Percentiles rank a stretch among this genome's conserved stretches.
Evolutionary conservation across 176 grass and related monocot genomes (phyloP).

Genomic region (Oryza nivara): DNA sequence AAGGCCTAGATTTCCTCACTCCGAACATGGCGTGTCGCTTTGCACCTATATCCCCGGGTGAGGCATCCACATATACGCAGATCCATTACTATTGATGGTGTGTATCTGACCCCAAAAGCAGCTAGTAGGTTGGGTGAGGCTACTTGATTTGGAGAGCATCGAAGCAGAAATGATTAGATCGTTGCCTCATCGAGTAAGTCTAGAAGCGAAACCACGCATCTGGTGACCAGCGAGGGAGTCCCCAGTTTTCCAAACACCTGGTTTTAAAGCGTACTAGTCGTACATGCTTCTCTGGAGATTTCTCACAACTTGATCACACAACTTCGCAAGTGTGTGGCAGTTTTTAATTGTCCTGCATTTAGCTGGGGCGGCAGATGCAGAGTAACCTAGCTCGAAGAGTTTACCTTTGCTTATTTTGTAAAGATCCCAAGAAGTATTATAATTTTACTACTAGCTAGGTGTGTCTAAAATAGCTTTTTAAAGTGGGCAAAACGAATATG

Average conservation of each 20-base stretch:
- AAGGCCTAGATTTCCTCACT: conserved; percentile 44
- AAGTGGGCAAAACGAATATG: conserved; percentile 27
- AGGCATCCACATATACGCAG: conserved; percentile 20
- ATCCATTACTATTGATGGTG: conserved; percentile 5
- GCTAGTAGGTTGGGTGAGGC: conserved; percentile 35
- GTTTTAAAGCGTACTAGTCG: not conserved
- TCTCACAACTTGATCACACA: not conserved
- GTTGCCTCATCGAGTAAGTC: conserved; percentile 31
- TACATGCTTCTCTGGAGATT: not conserved
- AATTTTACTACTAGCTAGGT: conserved; percentile 11
- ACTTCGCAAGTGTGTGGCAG: not conserved
- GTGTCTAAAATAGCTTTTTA: conserved; percentile 9
- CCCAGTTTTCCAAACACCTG: not conserved
- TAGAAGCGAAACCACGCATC: not conserved
- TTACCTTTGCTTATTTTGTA: conserved; percentile 15
- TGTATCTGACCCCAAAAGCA: not conserved
- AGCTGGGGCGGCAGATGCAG: conserved; percentile 33
- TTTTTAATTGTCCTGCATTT: not conserved
- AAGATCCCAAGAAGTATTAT: not conserved
- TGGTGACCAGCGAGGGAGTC: not conserved
- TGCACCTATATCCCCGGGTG: not conserved
- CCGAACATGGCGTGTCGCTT: conserved; percentile 58
- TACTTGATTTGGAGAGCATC: conserved; percentile 13
- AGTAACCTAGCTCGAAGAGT: not conserved
- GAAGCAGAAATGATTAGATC: conserved; percentile 5